Conservation (phyloP, 192 early-diverging fungal species). For the Coemansia sp. region DNA sequence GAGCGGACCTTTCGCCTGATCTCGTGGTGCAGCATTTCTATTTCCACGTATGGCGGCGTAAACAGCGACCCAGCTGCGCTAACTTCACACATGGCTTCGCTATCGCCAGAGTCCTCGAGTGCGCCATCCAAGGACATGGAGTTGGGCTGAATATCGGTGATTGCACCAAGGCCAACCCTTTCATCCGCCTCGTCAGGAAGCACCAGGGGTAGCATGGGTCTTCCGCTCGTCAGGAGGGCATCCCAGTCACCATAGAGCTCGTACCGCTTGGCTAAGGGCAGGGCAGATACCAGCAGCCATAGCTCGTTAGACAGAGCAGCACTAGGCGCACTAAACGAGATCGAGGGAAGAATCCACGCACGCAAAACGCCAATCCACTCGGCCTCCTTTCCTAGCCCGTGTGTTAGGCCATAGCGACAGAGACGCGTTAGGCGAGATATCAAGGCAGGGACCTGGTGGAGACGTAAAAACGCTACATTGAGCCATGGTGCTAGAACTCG, state of each 20-base stretch:
- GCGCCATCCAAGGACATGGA: conserved; percentile 44
- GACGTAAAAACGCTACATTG: conserved; percentile 32
- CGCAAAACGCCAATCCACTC: conserved; percentile 35
- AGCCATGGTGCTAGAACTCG: conserved; percentile 47
- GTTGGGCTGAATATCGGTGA: conserved; percentile 9
- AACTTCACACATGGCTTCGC: background rate
- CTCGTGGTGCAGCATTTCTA: conserved; percentile 25
- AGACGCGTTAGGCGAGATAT: conserved; percentile 39
- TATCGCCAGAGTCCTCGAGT: conserved; percentile 13
- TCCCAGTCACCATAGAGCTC: conserved; percentile 39
- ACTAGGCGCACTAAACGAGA: conserved; percentile 29
- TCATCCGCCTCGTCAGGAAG: background rate
- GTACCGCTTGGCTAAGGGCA: conserved; percentile 35
- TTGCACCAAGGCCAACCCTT: background rate
- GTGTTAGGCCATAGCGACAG: conserved; percentile 30
- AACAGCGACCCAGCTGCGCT: background rate
- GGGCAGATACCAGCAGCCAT: conserved; percentile 33
- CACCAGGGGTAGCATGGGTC: conserved; percentile 19
- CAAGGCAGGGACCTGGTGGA: conserved; percentile 26
- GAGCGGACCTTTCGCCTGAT: conserved; percentile 43
- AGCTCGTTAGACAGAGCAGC: conserved; percentile 50
- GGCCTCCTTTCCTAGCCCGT: conserved; percentile 2
- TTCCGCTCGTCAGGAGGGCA: conserved; percentile 22
- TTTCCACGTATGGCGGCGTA: conserved; percentile 17
- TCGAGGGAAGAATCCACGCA: conserved; percentile 47